Conservation (phyloP, 768 basidiomycete species). For the Phlebiopsis gigantea region DNA sequence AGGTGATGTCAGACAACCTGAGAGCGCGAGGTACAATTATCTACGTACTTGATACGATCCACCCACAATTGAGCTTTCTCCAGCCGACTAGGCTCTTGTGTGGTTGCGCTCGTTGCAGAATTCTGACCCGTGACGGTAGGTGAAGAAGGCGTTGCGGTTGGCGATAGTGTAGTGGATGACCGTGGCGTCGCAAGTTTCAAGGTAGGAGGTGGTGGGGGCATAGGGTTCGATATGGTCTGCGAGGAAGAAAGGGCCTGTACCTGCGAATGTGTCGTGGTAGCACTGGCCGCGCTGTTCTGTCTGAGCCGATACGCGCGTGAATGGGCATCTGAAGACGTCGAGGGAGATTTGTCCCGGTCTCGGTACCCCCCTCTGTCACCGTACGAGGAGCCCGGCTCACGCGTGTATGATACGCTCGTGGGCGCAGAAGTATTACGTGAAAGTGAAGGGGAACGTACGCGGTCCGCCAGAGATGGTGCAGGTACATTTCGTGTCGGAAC, state of each 20-base stretch:
- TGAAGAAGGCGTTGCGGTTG: too few species aligned
- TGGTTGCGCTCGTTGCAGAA: not conserved
- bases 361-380: not conserved
- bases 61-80: constrained; percentile 36
- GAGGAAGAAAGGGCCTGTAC: not conserved
- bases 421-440: not conserved
- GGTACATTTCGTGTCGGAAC: not conserved
- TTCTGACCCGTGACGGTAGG: too few species aligned
- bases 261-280: not conserved
- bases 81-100: constrained; percentile 24
- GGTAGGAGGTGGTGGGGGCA: constrained; percentile 8
- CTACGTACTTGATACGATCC: constrained; percentile 35
- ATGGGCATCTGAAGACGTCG: not conserved
- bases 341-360: not conserved
- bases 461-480: not conserved
- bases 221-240: not conserved
- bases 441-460: not conserved
- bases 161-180: not conserved
- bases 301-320: not conserved
- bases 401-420: not conserved
- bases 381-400: not conserved
- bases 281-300: not conserved
- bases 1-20: not conserved
- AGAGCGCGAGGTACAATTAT: not conserved
- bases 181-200: not conserved